A percentile compares a stretch with the other conserved stretches of the same genome.
Conservation (phyloP, 2,329 filamentous ascomycete species). For the Aspergillus hiratsukae region DNA sequence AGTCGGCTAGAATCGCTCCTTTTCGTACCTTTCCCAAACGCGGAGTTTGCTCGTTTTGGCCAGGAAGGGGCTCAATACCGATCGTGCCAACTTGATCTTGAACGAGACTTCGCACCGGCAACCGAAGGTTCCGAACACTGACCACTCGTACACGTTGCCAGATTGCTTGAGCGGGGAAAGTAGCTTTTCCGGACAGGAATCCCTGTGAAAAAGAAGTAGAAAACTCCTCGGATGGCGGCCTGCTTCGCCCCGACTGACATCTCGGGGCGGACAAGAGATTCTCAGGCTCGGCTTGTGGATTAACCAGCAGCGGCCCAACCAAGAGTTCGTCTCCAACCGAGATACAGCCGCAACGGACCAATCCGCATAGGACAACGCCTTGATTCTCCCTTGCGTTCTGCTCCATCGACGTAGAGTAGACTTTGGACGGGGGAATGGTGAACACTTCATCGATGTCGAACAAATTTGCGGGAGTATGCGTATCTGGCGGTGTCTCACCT, state of each 20-base stretch:
- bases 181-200: constrained; percentile 39
- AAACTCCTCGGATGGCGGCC: constrained; percentile 30
- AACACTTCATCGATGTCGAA: constrained; percentile 94
- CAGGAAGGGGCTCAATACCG: constrained; percentile 55
- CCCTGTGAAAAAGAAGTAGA: constrained; percentile 29
- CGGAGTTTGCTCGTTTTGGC: constrained; percentile 18
- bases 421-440: constrained; percentile 62
- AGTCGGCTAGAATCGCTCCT: constrained; percentile 75
- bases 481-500: constrained; percentile 7
- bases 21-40: constrained; percentile 54
- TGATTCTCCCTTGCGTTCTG: constrained; percentile 43
- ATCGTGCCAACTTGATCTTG: constrained; percentile 86
- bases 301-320: constrained; percentile 66
- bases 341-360: constrained; percentile 73
- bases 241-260: constrained; percentile 22
- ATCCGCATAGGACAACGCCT: constrained; percentile 76
- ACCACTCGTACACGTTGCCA: constrained; percentile 79
- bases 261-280: constrained; percentile 17
- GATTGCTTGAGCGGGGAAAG: constrained; percentile 56
- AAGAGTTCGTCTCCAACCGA: constrained; percentile 73
- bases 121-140: constrained; percentile 80
- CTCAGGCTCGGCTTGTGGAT: constrained; percentile 50
- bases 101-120: constrained; percentile 72
- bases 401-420: constrained; percentile 40
- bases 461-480: constrained; percentile 57